These are phyloP conservation scores for Corymbia maculata DNA, from an alignment of 345 rosid species.

Conservation along the genomic window DNA sequence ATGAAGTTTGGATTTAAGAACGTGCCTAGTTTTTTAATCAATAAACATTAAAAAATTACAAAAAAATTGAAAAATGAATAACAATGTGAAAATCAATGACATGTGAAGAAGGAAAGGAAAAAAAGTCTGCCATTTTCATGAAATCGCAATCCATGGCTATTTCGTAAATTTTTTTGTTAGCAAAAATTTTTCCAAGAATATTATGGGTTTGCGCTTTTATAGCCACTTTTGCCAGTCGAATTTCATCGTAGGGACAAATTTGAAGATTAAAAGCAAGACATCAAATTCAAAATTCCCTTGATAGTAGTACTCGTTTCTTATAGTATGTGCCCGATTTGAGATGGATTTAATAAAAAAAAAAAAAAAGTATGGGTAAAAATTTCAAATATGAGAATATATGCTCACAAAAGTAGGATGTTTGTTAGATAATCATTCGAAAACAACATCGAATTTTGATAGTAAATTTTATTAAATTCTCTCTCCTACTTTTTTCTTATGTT, in stretches of 20 bases:
- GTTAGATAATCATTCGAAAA: not conserved
- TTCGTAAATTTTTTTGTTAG: not conserved
- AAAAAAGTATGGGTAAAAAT: not conserved
- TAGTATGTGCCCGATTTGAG: not conserved
- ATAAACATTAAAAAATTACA: not conserved
- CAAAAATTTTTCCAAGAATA: not conserved
- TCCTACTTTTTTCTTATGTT: not conserved
- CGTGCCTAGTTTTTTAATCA: not conserved
- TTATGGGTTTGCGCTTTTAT: not conserved
- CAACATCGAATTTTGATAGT: not conserved
- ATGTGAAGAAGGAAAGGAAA: not conserved
- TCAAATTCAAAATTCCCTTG: not conserved
- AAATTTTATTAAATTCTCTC: not conserved
- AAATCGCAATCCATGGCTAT: not conserved
- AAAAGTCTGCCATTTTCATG: not conserved
- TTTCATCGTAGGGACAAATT: not conserved
- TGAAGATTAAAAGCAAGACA: not conserved
- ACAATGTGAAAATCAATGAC: not conserved
- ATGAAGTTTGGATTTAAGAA: not conserved
- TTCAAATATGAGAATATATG: not conserved
- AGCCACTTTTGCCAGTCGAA: not conserved
- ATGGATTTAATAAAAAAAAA: not conserved
- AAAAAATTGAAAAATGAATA: not conserved
- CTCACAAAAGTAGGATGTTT: not conserved
- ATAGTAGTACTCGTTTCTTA: not conserved